Conservation (phyloP, 768 basidiomycete genomes). For the Termitomyces titanicus region DNA sequence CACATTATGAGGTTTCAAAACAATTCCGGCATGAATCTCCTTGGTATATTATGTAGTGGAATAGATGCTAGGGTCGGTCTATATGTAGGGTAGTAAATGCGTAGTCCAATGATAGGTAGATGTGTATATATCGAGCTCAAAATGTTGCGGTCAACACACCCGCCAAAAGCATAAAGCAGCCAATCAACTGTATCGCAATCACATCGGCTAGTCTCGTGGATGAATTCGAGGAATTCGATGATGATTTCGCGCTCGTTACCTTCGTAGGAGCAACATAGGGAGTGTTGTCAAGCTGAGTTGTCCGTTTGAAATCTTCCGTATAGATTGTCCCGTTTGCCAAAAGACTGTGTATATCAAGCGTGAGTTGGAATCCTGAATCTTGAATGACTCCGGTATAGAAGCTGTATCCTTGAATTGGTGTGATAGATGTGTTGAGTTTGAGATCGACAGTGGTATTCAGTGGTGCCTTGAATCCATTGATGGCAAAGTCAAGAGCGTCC, state of each 20-base stretch:
- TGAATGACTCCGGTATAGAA: slow-evolving; percentile 24
- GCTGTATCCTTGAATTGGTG: slow-evolving; percentile 25
- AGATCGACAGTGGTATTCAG: slow-evolving; percentile 26
- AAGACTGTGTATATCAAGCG: slow-evolving; percentile 25
- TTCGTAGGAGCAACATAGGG: slow-evolving; percentile 20
- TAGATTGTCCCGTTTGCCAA: slow-evolving; percentile 23
- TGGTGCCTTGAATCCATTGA: slow-evolving; percentile 18
- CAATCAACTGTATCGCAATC: not conserved
- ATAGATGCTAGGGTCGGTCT: not conserved
- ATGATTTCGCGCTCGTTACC: slow-evolving; percentile 10
- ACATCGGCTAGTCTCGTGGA: slow-evolving; percentile 5
- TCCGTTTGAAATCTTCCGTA: slow-evolving; percentile 25
- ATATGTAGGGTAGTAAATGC: not conserved
- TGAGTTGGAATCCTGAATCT: slow-evolving; percentile 26
- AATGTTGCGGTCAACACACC: not conserved
- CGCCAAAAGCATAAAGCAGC: not conserved
- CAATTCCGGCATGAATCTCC: not conserved
- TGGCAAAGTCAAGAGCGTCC: slow-evolving; percentile 23
- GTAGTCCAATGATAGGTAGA: not conserved
- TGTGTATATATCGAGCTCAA: not conserved
- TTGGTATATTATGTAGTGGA: not conserved
- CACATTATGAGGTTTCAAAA: too few species aligned
- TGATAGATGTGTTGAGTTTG: slow-evolving; percentile 17
- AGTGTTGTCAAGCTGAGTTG: slow-evolving; percentile 24
- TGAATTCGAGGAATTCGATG: slow-evolving; percentile 9